Evolutionary conservation across 805 yeast species (phyloP), one percentile per base, ranked within the genome.

Genomic region (Lipomyces chichibuensis): DNA sequence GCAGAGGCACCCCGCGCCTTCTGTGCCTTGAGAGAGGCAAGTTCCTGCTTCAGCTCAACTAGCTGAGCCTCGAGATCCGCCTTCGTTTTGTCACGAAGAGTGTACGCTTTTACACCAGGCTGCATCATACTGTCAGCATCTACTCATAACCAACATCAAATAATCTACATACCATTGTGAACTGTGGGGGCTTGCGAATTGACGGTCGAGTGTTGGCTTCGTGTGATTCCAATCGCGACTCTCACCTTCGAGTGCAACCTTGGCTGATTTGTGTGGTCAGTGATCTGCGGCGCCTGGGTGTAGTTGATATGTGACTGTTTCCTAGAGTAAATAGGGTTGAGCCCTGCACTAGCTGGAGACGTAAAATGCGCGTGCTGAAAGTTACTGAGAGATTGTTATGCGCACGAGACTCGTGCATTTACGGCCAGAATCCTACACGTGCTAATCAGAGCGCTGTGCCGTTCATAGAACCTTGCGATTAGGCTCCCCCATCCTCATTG

Each of bases 71-170:
- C 93, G 83, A 95, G 92, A 85, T 93, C 94, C 77, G 92, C 96
- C 90, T 93, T 94, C 81, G 97, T 90, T 85, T 92, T 90, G 82
- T 95, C 88, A 85, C 97, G 90, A 83, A 95, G 88, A 89, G 94
- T 98, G 87, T 85, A 91, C 84, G 97, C 88, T 85, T 91, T 94
- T 82, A 92, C 76, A 43, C 72, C 64, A 64, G 64, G 65, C 64
- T 62, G 53, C 39, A 32, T 53, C 35, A 53, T 59, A 43, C 17
- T 20, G 52, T 57, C 32, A 53, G 32, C n/a, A 43, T 35, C 29
- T 55, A 33, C n/a, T 56, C 37, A 46, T 23, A 32, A 52, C 33
- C 43, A 13, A 58, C 51, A 52, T 9, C 27, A 37, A 27, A 20
- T 14, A 27, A 20, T 52, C 56, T 9, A 57, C 53, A 13, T 39